phyloP scores from a whole-genome alignment of 2,329 filamentous ascomycete genomes.

The Macrophomina phaseolina region DNA sequence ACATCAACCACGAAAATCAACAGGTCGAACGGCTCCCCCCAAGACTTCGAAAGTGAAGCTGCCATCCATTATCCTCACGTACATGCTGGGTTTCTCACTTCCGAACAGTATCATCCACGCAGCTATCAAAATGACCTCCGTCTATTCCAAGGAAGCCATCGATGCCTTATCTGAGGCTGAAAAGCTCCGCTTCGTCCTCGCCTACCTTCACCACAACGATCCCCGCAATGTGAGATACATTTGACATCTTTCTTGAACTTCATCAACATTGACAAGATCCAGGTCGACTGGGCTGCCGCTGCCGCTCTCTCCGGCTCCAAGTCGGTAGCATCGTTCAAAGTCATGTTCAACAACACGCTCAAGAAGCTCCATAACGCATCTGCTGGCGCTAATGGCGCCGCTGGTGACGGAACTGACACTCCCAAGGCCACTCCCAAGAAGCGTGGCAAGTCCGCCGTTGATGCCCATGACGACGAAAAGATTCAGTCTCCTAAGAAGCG shows the following conservation, averaged over 20 bases:
- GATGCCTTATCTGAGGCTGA: constrained; percentile 1
- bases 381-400: no score
- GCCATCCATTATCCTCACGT: no score
- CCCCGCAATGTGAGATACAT: constrained; percentile 2
- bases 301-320: constrained; percentile 1
- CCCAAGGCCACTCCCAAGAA: background rate
- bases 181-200: background rate
- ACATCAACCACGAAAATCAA: background rate
- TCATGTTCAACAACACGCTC: constrained; percentile 1
- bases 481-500: background rate
- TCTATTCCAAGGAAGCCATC: background rate
- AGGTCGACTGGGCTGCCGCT: constrained; percentile 11
- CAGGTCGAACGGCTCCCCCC: background rate
- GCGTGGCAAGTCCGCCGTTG: background rate
- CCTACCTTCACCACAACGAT: constrained; percentile 13
- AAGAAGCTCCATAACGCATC: background rate
- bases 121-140: background rate
- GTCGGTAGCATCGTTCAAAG: background rate
- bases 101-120: no score
- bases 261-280: background rate
- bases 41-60: background rate
- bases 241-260: no score
- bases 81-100: no score
- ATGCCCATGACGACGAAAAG: background rate
- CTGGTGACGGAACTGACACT: background rate